Evolutionary conservation across 495 filamentous ascomycete genomes (phyloP).

Genomic region (Terfezia boudieri): DNA sequence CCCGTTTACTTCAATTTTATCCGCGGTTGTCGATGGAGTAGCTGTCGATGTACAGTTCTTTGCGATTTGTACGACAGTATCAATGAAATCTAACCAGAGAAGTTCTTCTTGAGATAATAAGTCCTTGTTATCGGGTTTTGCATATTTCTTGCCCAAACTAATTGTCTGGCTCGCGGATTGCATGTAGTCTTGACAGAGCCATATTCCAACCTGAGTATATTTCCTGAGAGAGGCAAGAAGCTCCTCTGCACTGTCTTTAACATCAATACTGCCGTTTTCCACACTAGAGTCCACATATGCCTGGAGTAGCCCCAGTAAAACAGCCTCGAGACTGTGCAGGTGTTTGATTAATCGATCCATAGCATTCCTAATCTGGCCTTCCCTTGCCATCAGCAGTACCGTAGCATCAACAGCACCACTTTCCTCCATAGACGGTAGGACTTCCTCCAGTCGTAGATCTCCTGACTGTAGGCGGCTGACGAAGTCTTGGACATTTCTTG

Average conservation of each 20-base stretch:
- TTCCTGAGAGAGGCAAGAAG: slow-evolving; percentile 62
- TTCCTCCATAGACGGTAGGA: slow-evolving; percentile 70
- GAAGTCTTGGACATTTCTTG: slow-evolving; percentile 64
- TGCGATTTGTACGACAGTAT: slow-evolving; percentile 59
- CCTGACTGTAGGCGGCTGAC: slow-evolving; percentile 56
- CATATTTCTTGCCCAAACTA: not conserved
- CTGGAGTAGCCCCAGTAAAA: slow-evolving; percentile 52
- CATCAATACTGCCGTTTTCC: slow-evolving; percentile 29
- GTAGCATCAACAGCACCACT: slow-evolving; percentile 83
- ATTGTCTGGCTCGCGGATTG: slow-evolving; percentile 31
- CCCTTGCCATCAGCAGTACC: slow-evolving; percentile 71
- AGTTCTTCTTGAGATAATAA: slow-evolving; percentile 51
- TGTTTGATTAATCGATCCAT: slow-evolving; percentile 68
- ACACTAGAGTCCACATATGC: slow-evolving; percentile 22
- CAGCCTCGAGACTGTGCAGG: slow-evolving; percentile 52
- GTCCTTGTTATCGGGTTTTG: slow-evolving; percentile 9
- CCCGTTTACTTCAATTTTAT: slow-evolving; percentile 16
- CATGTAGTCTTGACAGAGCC: slow-evolving; percentile 83
- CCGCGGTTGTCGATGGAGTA: slow-evolving; percentile 4
- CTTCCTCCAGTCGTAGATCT: slow-evolving; percentile 56
- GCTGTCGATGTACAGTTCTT: slow-evolving; percentile 24
- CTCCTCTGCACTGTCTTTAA: slow-evolving; percentile 29
- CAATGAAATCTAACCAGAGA: slow-evolving; percentile 82
- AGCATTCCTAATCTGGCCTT: slow-evolving; percentile 62
- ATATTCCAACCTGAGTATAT: slow-evolving; percentile 74